These are phyloP conservation scores for Euptelea pleiosperma DNA, from an alignment of 164 flowering plant species.

Conservation along the genomic window DNA sequence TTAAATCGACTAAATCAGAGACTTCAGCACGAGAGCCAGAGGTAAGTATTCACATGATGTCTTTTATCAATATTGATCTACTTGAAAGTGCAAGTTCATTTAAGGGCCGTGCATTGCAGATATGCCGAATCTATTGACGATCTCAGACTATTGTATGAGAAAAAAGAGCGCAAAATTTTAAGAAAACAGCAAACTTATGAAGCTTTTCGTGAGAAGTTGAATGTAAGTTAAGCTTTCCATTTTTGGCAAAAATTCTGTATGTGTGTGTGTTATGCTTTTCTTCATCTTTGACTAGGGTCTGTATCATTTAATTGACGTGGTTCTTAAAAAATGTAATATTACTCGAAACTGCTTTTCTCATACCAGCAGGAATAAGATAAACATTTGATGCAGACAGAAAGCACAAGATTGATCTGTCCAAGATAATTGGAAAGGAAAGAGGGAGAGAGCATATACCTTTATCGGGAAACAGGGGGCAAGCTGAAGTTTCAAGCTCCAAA, in stretches of 20 bases:
- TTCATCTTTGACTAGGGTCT: no score
- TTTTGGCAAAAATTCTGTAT: background rate
- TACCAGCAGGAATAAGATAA: no score
- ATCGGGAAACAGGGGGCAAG: no score
- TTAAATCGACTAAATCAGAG: conserved; percentile 52
- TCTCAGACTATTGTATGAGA: conserved; percentile 51
- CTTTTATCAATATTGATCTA: conserved; percentile 4
- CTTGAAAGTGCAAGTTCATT: background rate
- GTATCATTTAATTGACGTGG: no score
- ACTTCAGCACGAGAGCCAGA: conserved; percentile 60
- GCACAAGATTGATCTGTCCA: no score
- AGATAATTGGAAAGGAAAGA: no score
- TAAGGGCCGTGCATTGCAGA: conserved; percentile 35
- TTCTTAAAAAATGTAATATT: no score
- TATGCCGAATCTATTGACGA: conserved; percentile 84
- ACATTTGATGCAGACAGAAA: no score
- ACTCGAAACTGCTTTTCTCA: no score
- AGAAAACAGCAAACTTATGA: conserved; percentile 54
- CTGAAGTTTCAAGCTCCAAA: no score
- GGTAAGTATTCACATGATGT: conserved; percentile 30
- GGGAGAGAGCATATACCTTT: no score
- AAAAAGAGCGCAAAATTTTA: conserved; percentile 59
- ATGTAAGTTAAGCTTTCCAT: conserved; percentile 37
- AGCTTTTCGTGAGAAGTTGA: conserved; percentile 60
- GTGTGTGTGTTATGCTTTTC: no score